A percentile compares a stretch with the other conserved stretches of the same genome.
Conservation (phyloP, 495 filamentous ascomycete species). For the Aspergillus egyptiacus region DNA sequence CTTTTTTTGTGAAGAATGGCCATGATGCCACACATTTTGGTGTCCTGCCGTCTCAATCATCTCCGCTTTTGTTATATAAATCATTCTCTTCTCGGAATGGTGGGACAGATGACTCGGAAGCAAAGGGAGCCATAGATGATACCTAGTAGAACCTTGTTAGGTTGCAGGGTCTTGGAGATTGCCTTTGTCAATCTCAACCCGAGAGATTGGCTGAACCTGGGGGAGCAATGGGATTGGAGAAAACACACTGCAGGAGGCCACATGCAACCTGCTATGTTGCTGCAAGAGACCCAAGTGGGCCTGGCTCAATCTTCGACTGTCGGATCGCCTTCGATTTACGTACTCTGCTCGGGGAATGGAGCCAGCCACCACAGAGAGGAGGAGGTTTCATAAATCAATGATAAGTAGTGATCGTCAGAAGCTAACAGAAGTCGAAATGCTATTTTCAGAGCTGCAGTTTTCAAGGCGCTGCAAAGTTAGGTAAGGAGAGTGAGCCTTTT, state of each 20-base stretch:
- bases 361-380: neutral
- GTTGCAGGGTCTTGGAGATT: too few species aligned
- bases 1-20: neutral
- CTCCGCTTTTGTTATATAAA: neutral
- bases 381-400: neutral
- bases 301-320: conserved; percentile 15
- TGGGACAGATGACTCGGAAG: neutral
- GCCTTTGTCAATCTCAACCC: too few species aligned
- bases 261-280: neutral
- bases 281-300: conserved; percentile 11
- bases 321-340: conserved; percentile 17
- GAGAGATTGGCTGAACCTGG: conserved; percentile 3
- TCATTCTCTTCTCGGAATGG: neutral
- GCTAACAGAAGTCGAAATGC: too few species aligned
- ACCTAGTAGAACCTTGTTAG: neutral
- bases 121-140: neutral
- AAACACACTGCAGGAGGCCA: neutral
- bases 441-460: too few species aligned
- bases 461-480: too few species aligned
- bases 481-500: too few species aligned
- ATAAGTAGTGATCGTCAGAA: neutral
- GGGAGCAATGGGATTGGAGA: neutral
- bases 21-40: neutral
- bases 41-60: neutral
- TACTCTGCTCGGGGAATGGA: neutral